Percentiles rank a stretch among this genome's conserved stretches.
These are phyloP conservation scores for Chaetomiaceae sp. DNA, from an alignment of 2,329 filamentous ascomycete species.

Conservation along the genomic window DNA sequence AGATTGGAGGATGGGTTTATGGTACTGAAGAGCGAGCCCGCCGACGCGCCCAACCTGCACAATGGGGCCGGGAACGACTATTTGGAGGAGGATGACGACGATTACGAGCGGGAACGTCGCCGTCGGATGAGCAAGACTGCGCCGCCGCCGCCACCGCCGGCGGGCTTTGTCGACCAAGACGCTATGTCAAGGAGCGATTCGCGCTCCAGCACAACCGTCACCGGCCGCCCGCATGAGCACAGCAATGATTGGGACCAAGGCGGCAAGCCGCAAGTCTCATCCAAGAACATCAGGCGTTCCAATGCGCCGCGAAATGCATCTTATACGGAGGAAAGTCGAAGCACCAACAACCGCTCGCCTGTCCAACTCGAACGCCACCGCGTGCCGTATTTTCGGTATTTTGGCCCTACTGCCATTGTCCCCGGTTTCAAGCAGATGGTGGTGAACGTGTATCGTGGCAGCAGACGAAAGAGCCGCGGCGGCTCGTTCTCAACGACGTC, in stretches of 20 bases:
- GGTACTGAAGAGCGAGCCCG: conserved; percentile 22
- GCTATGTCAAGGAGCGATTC: conserved; percentile 23
- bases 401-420: conserved; percentile 85
- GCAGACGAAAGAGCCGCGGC: conserved; percentile 55
- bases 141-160: conserved; percentile 24
- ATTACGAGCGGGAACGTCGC: conserved; percentile 29
- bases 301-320: conserved; percentile 34
- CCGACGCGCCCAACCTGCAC: conserved; percentile 27
- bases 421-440: conserved; percentile 94
- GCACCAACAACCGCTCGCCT: conserved; percentile 41
- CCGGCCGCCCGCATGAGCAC: conserved; percentile 17
- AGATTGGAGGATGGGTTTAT: conserved; percentile 12
- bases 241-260: conserved; percentile 28
- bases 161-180: conserved; percentile 27
- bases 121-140: conserved; percentile 30
- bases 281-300: conserved; percentile 15
- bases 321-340: conserved; percentile 39
- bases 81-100: conserved; percentile 34
- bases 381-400: conserved; percentile 87
- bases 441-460: conserved; percentile 54
- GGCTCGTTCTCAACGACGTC: conserved; percentile 55
- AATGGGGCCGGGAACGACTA: conserved; percentile 32
- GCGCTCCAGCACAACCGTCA: conserved; percentile 19
- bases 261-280: conserved; percentile 15
- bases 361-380: conserved; percentile 53